Evolutionary conservation across 371 early-diverging fungal genomes (phyloP).

Genomic region (Dinochytrium kinnereticum): DNA sequence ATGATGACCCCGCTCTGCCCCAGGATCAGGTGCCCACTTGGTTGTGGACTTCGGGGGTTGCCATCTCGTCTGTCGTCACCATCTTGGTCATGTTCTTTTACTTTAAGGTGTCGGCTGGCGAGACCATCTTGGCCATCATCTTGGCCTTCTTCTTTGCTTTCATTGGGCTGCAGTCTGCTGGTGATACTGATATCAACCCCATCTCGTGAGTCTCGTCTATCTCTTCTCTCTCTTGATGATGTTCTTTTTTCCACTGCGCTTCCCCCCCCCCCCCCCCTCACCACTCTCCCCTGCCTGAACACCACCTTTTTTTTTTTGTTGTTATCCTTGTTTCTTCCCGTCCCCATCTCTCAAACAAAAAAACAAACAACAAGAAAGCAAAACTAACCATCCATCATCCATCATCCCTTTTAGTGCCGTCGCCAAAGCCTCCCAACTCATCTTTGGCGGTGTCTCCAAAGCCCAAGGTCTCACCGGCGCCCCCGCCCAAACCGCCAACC

Average conservation of each 20-base stretch:
- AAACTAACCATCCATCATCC: too few relatives aligned
- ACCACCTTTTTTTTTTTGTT: too few relatives aligned
- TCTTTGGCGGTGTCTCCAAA: slow-evolving; percentile 70
- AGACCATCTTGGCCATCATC: slow-evolving; percentile 57
- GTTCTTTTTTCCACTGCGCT: too few relatives aligned
- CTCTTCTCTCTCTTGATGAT: too few relatives aligned
- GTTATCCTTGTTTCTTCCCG: too few relatives aligned
- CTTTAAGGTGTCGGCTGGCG: slow-evolving; percentile 30
- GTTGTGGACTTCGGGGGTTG: slow-evolving; percentile 65
- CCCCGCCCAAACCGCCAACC: slow-evolving; percentile 48
- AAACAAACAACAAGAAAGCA: too few relatives aligned
- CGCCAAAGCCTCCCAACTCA: slow-evolving; percentile 83
- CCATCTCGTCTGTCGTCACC: slow-evolving; percentile 63
- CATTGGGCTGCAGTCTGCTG: slow-evolving; percentile 67
- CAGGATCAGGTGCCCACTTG: slow-evolving; percentile 64
- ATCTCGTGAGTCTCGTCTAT: too few relatives aligned
- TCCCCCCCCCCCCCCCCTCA: too few relatives aligned
- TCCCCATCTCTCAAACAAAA: too few relatives aligned
- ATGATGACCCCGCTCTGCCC: slow-evolving; percentile 46
- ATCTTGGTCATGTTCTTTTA: slow-evolving; percentile 51
- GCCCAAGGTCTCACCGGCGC: slow-evolving; percentile 66
- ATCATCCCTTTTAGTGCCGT: too few relatives aligned
- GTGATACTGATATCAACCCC: slow-evolving; percentile 63
- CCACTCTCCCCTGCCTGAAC: too few relatives aligned
- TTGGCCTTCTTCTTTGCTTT: slow-evolving; percentile 74